These are phyloP conservation scores for Turnera subulata DNA, from an alignment of 345 rosid species.

Conservation along the genomic window DNA sequence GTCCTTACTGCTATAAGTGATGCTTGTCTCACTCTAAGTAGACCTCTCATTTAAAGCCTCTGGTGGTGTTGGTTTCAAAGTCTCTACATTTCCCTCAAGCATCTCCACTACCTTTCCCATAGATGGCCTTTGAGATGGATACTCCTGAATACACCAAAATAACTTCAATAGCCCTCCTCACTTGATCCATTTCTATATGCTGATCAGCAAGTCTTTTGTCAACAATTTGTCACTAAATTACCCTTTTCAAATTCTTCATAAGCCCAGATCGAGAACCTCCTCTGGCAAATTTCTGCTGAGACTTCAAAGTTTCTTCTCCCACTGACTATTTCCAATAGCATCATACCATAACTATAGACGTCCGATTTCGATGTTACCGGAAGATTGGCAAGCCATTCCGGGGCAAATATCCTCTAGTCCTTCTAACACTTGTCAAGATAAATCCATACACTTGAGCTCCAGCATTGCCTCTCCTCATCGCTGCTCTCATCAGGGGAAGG, in stretches of 20 bases:
- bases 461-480: slow-evolving; percentile 14
- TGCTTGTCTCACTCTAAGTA: slow-evolving; percentile 30
- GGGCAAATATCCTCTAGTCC: slow-evolving; percentile 24
- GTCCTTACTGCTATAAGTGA: slow-evolving; percentile 26
- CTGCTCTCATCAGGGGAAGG: slow-evolving; percentile 14
- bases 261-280: slow-evolving; percentile 38
- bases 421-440: slow-evolving; percentile 14
- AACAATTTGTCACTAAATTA: slow-evolving; percentile 1
- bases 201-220: slow-evolving; percentile 10
- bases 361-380: slow-evolving; percentile 21
- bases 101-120: slow-evolving; percentile 20
- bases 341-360: slow-evolving; percentile 18
- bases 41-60: slow-evolving; percentile 28
- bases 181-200: slow-evolving; percentile 6
- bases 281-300: slow-evolving; percentile 10
- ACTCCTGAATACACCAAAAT: slow-evolving; percentile 23
- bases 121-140: slow-evolving; percentile 14
- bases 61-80: slow-evolving; percentile 47
- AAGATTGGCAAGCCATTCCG: slow-evolving; percentile 23
- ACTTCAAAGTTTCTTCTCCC: slow-evolving; percentile 21
- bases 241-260: slow-evolving; percentile 15
- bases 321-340: slow-evolving; percentile 11
- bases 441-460: slow-evolving; percentile 33
- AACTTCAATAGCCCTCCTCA: slow-evolving; percentile 4
- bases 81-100: slow-evolving; percentile 33